These are phyloP conservation scores for Gentiana straminea DNA, from an alignment of 257 asterid species.

Conservation along the genomic window DNA sequence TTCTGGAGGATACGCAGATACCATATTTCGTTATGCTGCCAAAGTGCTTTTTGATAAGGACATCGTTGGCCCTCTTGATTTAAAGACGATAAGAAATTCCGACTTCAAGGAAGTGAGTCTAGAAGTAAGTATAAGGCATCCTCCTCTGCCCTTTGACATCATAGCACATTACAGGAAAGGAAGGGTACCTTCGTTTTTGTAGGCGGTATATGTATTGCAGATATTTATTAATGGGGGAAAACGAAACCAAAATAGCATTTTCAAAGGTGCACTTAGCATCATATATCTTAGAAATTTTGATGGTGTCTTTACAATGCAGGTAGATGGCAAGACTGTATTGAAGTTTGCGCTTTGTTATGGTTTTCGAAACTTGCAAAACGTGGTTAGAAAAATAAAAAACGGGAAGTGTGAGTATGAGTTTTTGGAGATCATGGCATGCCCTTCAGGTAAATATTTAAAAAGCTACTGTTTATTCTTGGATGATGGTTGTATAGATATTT, in stretches of 20 bases:
- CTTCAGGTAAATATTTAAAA: conserved; percentile 54
- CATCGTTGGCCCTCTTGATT: conserved; percentile 59
- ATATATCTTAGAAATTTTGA: no score
- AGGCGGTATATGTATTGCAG: no score
- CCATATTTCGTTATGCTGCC: conserved; percentile 71
- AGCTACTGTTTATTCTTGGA: not conserved
- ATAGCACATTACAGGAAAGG: no score
- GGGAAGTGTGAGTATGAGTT: conserved; percentile 86
- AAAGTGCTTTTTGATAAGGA: conserved; percentile 54
- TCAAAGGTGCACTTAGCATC: no score
- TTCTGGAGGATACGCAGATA: conserved; percentile 97
- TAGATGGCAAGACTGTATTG: conserved; percentile 60
- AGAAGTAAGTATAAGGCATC: conserved; percentile 48
- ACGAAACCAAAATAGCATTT: no score
- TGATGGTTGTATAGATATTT: not conserved
- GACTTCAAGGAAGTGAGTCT: conserved; percentile 84
- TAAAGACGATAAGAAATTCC: conserved; percentile 64
- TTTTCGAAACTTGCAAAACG: conserved; percentile 82
- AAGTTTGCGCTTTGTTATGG: conserved; percentile 94
- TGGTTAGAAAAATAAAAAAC: conserved; percentile 75
- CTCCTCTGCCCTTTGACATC: not conserved
- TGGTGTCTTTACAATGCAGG: conserved; percentile 33
- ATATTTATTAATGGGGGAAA: no score
- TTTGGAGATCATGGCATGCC: conserved; percentile 99
- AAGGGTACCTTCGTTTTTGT: no score